Percentiles rank a stretch among this genome's conserved stretches.
These are phyloP conservation scores for Acanthamoeba triangularis DNA, from an alignment of 208 protist genomes.

Conservation along the genomic window DNA sequence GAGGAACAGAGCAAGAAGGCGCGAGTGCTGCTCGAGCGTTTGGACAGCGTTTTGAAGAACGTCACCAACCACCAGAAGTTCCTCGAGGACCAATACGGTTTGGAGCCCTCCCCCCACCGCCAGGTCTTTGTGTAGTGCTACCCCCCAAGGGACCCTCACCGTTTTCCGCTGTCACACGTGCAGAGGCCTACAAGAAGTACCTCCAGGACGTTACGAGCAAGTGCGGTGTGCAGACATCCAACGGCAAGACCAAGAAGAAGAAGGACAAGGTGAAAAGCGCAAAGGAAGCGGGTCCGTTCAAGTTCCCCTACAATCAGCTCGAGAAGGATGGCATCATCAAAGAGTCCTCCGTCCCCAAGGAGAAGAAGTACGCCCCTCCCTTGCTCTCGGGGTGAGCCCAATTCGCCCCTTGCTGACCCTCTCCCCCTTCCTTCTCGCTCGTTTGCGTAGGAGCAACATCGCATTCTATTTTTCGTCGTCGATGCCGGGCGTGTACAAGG, in stretches of 20 bases:
- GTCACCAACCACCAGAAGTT: conserved; percentile 86
- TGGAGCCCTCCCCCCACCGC: not conserved
- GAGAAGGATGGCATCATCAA: conserved; percentile 88
- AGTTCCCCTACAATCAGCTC: conserved; percentile 86
- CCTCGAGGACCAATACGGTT: conserved; percentile 79
- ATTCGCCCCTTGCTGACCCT: not conserved
- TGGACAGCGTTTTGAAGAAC: conserved; percentile 75
- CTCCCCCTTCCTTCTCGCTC: not conserved
- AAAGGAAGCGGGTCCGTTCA: conserved; percentile 82
- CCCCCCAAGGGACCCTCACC: not conserved
- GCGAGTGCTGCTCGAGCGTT: conserved; percentile 77
- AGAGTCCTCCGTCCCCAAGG: conserved; percentile 87
- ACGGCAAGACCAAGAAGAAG: not conserved
- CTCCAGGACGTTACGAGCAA: conserved; percentile 85
- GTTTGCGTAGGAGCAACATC: conserved; percentile 76
- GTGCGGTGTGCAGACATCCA: conserved; percentile 43
- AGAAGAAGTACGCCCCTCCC: conserved; percentile 70
- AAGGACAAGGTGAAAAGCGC: not conserved
- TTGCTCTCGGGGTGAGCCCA: not conserved
- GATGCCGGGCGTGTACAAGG: conserved; percentile 82
- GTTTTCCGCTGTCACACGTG: not conserved
- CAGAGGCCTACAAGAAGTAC: conserved; percentile 85
- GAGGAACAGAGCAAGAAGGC: conserved; percentile 78
- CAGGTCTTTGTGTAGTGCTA: not conserved
- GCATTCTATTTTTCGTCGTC: conserved; percentile 81